phyloP scores from a whole-genome alignment of 495 filamentous ascomycete species.

The Xylaria castorea region DNA sequence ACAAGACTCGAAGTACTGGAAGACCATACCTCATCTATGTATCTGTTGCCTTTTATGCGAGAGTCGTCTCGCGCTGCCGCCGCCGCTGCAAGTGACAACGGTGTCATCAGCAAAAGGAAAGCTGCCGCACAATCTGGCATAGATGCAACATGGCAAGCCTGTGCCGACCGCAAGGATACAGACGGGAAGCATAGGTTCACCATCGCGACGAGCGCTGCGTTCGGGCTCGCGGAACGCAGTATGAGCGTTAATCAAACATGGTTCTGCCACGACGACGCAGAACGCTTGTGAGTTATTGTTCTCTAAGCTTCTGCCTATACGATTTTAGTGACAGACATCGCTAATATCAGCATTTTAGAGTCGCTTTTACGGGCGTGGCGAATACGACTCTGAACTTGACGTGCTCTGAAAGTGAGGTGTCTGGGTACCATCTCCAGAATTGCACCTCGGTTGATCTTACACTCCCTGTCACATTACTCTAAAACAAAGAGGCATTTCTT shows the following conservation, averaged over 20 bases:
- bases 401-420: constrained; percentile 33
- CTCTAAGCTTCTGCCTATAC: background rate
- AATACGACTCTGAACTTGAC: constrained; percentile 26
- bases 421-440: constrained; percentile 37
- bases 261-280: constrained; percentile 35
- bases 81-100: constrained; percentile 17
- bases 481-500: background rate
- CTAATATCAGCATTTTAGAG: constrained; percentile 18
- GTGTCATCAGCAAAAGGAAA: background rate
- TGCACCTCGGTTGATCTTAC: constrained; percentile 32
- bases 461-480: constrained; percentile 31
- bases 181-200: constrained; percentile 36
- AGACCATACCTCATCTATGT: background rate
- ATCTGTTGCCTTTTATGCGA: background rate
- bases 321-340: background rate
- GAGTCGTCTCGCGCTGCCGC: background rate
- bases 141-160: constrained; percentile 29
- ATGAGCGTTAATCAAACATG: constrained; percentile 36
- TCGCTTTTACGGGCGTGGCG: constrained; percentile 37
- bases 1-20: background rate
- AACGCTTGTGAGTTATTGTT: constrained; percentile 30
- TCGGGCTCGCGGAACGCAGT: constrained; percentile 12
- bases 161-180: constrained; percentile 35
- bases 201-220: constrained; percentile 34
- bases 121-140: background rate